Evolutionary conservation across 495 filamentous ascomycete species (phyloP), one percentile per base, ranked within the genome.

Genomic region (Neurospora discreta): DNA sequence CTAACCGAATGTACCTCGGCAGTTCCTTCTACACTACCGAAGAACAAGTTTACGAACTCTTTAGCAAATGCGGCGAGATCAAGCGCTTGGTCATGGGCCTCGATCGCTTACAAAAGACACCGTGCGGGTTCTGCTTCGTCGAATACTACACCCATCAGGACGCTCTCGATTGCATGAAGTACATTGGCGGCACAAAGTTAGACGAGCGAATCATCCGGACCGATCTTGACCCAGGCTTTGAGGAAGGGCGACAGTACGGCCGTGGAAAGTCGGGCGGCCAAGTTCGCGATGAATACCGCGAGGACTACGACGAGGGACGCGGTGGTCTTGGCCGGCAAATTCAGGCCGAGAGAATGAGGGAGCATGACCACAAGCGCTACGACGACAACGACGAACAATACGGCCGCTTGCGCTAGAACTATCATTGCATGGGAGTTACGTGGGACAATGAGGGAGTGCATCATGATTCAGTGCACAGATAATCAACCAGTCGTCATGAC

Each of bases 11-110:
- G 0, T 60, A 46, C 11, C 15, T 52, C 33, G 20, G 10, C 73
- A 98, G 94, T 72, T 99, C 95, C n/a, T 99, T 99, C 83, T 99
- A 97, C 85, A 99, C 95, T 13, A 99, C 95, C 60, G 95, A 99
- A 80, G 95, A 99, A 83, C 95, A 99, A 79, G 97, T 99, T 71
- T 95, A 98, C 78, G 96, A 97, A 80, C 90, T 98, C 13, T 98
- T 98, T 80, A 86, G 92, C 16, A 98, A 98, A 88, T 97, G 93
- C 79, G 95, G 95, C 72, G 95, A 98, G 84, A 95, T 99, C 79
- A 98, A 98, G 81, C 90, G 95, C 42, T 87, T 99, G 33, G 91
- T 99, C n/a, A 99, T 99, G 95, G 95, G 95, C 58, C 87, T 99
- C 30, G 96, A 99, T 78, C 90, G 95, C 20, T 95, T 94, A 84